Evolutionary conservation across 768 basidiomycete species (phyloP).

Genomic region (Trametes cinnabarina): DNA sequence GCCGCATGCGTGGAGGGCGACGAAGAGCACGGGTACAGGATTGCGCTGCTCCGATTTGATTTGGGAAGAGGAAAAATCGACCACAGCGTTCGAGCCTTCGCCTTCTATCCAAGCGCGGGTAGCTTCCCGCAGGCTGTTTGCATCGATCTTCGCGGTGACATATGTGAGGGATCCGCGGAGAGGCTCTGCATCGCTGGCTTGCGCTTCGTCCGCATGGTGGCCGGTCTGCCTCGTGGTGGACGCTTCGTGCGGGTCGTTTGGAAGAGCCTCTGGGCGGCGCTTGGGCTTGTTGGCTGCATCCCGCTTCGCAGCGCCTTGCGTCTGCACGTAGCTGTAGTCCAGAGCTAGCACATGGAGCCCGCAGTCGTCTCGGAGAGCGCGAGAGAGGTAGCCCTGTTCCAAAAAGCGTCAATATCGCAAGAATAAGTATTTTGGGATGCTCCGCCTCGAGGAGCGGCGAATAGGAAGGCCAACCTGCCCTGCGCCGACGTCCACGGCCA

Average conservation of each 20-base stretch:
- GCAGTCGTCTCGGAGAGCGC: slow-evolving; percentile 36
- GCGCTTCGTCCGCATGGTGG: neutral
- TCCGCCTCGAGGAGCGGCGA: neutral
- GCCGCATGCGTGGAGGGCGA: slow-evolving; percentile 76
- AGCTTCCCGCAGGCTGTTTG: slow-evolving; percentile 42
- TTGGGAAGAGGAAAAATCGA: neutral
- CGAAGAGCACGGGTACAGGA: slow-evolving; percentile 50
- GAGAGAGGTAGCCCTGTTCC: slow-evolving; percentile 61
- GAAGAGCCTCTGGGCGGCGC: slow-evolving; percentile 13
- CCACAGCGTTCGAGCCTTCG: neutral
- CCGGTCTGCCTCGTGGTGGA: neutral
- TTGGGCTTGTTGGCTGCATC: slow-evolving; percentile 16
- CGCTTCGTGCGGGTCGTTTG: too few relatives aligned
- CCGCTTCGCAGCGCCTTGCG: slow-evolving; percentile 50
- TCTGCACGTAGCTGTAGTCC: slow-evolving; percentile 59
- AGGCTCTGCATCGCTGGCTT: neutral
- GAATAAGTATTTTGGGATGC: neutral
- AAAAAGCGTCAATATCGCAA: neutral
- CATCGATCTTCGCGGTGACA: slow-evolving; percentile 53
- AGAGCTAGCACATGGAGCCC: slow-evolving; percentile 59
- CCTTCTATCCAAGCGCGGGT: slow-evolving; percentile 52
- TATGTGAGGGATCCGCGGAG: slow-evolving; percentile 42
- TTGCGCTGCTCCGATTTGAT: neutral
- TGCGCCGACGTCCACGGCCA: slow-evolving; percentile 71
- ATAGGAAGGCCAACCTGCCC: slow-evolving; percentile 49